These are phyloP conservation scores for Pseudonectria foliicola DNA, from an alignment of 2,329 filamentous ascomycete species.

Conservation along the genomic window DNA sequence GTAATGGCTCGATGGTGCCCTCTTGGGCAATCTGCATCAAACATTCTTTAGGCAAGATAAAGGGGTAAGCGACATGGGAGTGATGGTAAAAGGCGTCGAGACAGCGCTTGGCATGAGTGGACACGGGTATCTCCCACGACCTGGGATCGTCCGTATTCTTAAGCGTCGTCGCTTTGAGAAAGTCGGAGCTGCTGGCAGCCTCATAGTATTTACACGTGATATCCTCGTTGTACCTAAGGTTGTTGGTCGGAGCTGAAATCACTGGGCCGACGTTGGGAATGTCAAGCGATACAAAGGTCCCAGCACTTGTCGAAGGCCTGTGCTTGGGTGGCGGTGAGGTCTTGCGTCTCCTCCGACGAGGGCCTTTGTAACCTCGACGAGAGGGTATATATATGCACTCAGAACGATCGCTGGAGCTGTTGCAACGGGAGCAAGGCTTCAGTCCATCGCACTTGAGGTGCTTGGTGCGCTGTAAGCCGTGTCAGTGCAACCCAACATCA, in stretches of 20 bases:
- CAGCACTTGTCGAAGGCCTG: slow-evolving; percentile 9
- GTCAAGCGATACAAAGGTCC: slow-evolving; percentile 37
- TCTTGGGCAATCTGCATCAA: slow-evolving; percentile 44
- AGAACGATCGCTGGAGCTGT: slow-evolving; percentile 36
- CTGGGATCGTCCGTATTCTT: slow-evolving; percentile 1
- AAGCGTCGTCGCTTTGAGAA: too few species aligned
- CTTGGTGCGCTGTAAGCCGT: slow-evolving; percentile 43
- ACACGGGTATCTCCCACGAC: slow-evolving; percentile 15
- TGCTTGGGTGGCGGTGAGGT: slow-evolving; percentile 32
- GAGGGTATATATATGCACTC: slow-evolving; percentile 69
- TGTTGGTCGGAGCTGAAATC: neutral
- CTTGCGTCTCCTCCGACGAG: slow-evolving; percentile 42
- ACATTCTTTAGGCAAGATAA: slow-evolving; percentile 46
- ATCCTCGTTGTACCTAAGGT: too few species aligned
- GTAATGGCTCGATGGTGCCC: slow-evolving; percentile 38
- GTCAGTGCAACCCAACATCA: neutral
- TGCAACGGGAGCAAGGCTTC: slow-evolving; percentile 63
- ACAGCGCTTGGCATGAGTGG: slow-evolving; percentile 43
- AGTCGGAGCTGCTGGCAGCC: too few species aligned
- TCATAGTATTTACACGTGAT: too few species aligned
- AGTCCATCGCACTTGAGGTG: slow-evolving; percentile 72
- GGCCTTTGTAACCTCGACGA: slow-evolving; percentile 66
- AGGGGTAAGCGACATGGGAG: slow-evolving; percentile 52
- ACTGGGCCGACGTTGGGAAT: too few species aligned
- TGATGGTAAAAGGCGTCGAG: slow-evolving; percentile 52